Evolutionary conservation across 2,329 filamentous ascomycete species (phyloP).

Genomic region (Teratosphaeria pseudoeucalypti): DNA sequence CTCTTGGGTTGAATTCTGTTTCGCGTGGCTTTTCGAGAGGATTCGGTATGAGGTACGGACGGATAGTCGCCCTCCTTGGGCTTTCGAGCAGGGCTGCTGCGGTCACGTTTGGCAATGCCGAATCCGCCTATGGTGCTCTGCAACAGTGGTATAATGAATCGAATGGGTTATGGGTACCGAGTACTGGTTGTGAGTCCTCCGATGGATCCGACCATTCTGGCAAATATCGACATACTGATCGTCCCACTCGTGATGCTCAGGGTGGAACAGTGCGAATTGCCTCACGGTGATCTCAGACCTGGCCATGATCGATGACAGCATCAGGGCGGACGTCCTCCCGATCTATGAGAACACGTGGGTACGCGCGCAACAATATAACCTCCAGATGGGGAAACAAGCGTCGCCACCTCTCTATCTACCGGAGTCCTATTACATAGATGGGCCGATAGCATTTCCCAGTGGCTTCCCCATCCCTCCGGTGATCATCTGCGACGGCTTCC

Average conservation of each 20-base stretch:
- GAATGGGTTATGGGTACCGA: constrained; percentile 23
- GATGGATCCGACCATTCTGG: constrained; percentile 4
- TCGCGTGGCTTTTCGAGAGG: not conserved
- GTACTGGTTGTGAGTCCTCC: constrained; percentile 4
- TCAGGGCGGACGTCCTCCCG: constrained; percentile 5
- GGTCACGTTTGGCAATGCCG: constrained; percentile 13
- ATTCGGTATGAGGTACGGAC: not conserved
- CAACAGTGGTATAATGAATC: constrained; percentile 23
- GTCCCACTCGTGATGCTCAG: constrained; percentile 4
- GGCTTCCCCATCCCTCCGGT: not conserved
- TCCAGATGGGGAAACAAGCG: constrained; percentile 11
- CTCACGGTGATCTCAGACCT: constrained; percentile 21
- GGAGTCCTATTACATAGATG: constrained; percentile 8
- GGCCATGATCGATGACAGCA: constrained; percentile 14
- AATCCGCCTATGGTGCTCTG: constrained; percentile 14
- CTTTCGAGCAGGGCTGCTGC: not conserved
- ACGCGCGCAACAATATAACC: constrained; percentile 19
- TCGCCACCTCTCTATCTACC: constrained; percentile 3
- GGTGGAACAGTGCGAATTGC: constrained; percentile 26
- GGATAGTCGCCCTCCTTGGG: not conserved
- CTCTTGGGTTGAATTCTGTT: too few species aligned
- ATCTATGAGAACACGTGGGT: constrained; percentile 16
- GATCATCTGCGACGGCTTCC: constrained; percentile 4
- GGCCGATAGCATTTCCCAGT: constrained; percentile 6
- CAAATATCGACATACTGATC: not conserved